Percentiles rank a stretch among this genome's conserved stretches.
Evolutionary conservation across 495 filamentous ascomycete genomes (phyloP).

Genomic region (Talaromyces thailandensis): DNA sequence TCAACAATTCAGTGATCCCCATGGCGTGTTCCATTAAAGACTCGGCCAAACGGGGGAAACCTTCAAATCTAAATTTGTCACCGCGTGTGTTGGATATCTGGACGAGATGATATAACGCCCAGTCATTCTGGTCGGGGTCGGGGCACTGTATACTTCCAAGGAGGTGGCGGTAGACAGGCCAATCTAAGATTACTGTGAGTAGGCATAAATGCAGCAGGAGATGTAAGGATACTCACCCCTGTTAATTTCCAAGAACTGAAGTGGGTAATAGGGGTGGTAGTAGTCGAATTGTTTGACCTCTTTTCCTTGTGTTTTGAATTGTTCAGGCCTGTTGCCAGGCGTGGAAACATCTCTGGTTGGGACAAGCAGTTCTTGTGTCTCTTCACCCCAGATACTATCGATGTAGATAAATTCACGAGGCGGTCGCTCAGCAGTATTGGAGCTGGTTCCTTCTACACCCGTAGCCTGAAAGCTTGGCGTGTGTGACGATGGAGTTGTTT

Average conservation of each 20-base stretch:
- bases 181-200: slow-evolving; percentile 16
- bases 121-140: slow-evolving; percentile 71
- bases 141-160: slow-evolving; percentile 68
- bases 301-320: slow-evolving; percentile 26
- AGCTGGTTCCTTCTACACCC: neutral
- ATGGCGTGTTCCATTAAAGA: slow-evolving; percentile 77
- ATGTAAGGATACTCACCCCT: slow-evolving; percentile 22
- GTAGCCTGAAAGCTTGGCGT: slow-evolving; percentile 15
- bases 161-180: slow-evolving; percentile 78
- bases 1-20: slow-evolving; percentile 64
- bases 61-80: slow-evolving; percentile 91
- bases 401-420: neutral
- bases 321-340: slow-evolving; percentile 32
- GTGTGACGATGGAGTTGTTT: slow-evolving; percentile 23
- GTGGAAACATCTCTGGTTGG: slow-evolving; percentile 34
- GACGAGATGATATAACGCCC: slow-evolving; percentile 83
- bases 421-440: slow-evolving; percentile 19
- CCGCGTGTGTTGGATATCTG: slow-evolving; percentile 91
- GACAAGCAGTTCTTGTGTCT: slow-evolving; percentile 33
- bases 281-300: slow-evolving; percentile 27
- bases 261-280: slow-evolving; percentile 34
- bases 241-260: slow-evolving; percentile 31
- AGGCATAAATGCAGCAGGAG: neutral
- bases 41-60: slow-evolving; percentile 83
- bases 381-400: slow-evolving; percentile 9